A percentile compares a stretch with the other conserved stretches of the same genome.
Evolutionary conservation across 768 basidiomycete species (phyloP).

Genomic region (Lactarius tabidus): DNA sequence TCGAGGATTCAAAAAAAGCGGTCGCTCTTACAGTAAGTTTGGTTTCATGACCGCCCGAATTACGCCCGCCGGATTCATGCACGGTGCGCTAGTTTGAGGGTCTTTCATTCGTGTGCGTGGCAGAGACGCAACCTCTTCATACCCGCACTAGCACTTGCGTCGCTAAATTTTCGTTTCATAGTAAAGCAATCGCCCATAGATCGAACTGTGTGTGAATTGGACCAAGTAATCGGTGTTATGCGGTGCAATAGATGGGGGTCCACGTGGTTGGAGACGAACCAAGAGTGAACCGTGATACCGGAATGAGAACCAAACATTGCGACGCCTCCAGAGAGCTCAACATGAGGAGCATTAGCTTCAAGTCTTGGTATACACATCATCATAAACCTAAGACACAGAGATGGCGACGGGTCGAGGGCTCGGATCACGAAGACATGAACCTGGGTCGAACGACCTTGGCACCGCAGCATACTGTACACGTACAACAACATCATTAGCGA

Average conservation of each 20-base stretch:
- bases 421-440: background rate
- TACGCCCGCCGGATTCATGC: background rate
- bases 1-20: background rate
- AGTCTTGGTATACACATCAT: background rate
- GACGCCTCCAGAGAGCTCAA: background rate
- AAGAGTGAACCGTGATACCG: background rate
- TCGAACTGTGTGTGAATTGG: background rate
- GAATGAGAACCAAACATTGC: background rate
- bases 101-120: background rate
- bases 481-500: background rate
- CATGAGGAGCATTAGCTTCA: background rate
- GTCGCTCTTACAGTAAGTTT: background rate
- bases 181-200: background rate
- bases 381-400: background rate
- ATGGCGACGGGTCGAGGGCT: background rate
- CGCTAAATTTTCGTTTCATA: background rate
- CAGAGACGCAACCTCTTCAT: background rate
- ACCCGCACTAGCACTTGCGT: background rate
- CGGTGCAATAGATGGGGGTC: background rate
- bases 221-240: background rate
- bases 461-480: background rate
- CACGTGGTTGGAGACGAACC: background rate
- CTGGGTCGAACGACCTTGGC: background rate
- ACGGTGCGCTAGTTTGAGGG: background rate
- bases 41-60: constrained; percentile 11